Evolutionary conservation across 1,284 basidiomycete genomes (phyloP), one percentile per base, ranked within the genome.

Genomic region (Ustilago curta): DNA sequence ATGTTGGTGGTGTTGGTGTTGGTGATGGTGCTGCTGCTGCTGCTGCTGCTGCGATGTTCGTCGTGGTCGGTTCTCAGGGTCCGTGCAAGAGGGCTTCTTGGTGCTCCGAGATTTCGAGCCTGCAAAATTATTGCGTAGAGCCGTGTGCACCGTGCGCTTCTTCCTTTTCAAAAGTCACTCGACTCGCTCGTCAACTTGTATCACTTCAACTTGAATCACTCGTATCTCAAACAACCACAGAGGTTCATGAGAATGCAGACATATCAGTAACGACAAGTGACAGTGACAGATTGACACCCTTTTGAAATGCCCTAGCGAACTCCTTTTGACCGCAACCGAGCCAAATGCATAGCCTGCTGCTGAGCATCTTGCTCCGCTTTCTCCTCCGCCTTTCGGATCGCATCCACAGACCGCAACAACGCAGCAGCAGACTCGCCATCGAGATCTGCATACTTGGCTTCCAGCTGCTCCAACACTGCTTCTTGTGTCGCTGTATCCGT

Each of bases 321-420:
- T 8, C 71, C 66, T 25, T 74, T 74, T 1, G 71, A 53, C 42
- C 71, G 42, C 44, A 74, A 25, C n/a, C 71, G 31, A 27, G 65
- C 65, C 19, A 69, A 8, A 37, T 61, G 50, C 31, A 50, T 25
- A 0, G 39, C 66, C 2, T 69, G 45, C 31, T 65, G 50, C 11
- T 47, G 47, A 16, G 21, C 29, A 7, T 55, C 49, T 12, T 43
- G 44, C 31, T 74, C 47, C 2, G 27, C 57, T 19, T 68, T 47
- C 19, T 43, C 65, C 3, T 60, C 54, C 11, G 23, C 53, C 4
- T 21, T n/a, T 18, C 40, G 35, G 2, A 59, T 42, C 12, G 67
- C 67, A 14, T 63, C 60, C 8, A 63, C 32, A 7, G 47, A 52
- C 8, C 52, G 51, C 42, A 70, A 23, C 56, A 63, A 8, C 19